Base-by-base conservation (phyloP, 176 grass and related monocot species). In the Poa pratensis region DNA sequence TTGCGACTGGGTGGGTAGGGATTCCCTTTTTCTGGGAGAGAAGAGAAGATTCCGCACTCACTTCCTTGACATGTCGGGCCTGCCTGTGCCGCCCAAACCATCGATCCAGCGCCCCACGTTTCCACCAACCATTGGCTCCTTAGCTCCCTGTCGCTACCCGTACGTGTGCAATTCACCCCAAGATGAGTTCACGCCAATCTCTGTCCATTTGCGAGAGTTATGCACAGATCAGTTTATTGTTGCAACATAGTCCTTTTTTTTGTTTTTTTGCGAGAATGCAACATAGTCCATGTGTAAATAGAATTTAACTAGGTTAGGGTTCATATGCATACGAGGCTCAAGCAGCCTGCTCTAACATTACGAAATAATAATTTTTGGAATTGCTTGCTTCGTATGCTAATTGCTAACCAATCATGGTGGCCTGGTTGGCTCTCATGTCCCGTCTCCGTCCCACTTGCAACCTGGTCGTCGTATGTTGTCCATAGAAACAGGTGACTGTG, bases 31-130 rank as follows among this genome's bases (percentile, higher is more conserved):
- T 3, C 30, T 32, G 30, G 30, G 30, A 32, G 40, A 51, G 28
- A 57, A 40, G 45, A 5, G 78, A 81, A 76, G 85, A 87, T 67
- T 76, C 76, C 67, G 54, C 84, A 63, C 84, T 80, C 42, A 46
- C 70, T 17, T 62, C 30, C 77, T 74, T 65, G 85, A 27, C 43
- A 26, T 45, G 20, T 27, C 63, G 80, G 73, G 1, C 86, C 72
- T 9, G 1, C 42, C 0, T 6, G 59, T 12, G 2, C 43, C 54
- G 28, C 35, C 39, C 39, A 71, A 63, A 28, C 2, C 1, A 45
- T 45, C 26, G 13, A 64, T 6, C 17, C 1, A 5, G 30, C 61
- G 9, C 32, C 60, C n/a, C 49, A 68, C 69, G 85, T 81, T 87
- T 81, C 85, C 85, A 67, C 46, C 70, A 8, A 0, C 35, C 37